phyloP scores from a whole-genome alignment of 2,329 filamentous ascomycete genomes.

The Fusarium tricinctum region DNA sequence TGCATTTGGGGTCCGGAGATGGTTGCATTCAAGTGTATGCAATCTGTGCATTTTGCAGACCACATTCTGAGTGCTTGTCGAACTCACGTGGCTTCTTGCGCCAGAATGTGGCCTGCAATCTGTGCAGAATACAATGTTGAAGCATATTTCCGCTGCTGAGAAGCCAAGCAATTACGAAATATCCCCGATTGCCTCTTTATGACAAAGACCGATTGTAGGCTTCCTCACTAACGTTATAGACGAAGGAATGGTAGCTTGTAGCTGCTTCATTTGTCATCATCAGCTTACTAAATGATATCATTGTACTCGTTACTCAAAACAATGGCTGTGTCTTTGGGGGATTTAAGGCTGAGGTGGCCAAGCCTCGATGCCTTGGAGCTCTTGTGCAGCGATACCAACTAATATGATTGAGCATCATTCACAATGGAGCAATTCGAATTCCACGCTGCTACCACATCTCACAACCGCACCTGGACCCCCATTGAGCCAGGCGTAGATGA shows the following conservation, averaged over 20 bases:
- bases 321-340: not conserved
- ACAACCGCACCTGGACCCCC: conserved; percentile 42
- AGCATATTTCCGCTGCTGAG: not conserved
- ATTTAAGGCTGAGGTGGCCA: conserved; percentile 16
- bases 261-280: conserved; percentile 32
- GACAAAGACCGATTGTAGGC: not conserved
- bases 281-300: conserved; percentile 34
- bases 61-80: conserved; percentile 4
- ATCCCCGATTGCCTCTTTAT: not conserved
- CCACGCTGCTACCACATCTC: conserved; percentile 42
- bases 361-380: not conserved
- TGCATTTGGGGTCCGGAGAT: not conserved
- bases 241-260: conserved; percentile 5
- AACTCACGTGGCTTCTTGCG: not conserved
- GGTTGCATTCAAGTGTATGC: conserved; percentile 20
- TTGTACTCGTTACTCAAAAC: not conserved
- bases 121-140: not conserved
- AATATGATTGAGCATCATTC: not conserved
- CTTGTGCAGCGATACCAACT: not conserved
- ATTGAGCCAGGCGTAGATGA: conserved; percentile 55
- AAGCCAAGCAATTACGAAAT: not conserved
- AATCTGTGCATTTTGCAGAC: conserved; percentile 10
- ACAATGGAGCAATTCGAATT: conserved; percentile 51
- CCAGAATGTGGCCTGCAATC: no score
- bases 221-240: conserved; percentile 4